Base-by-base conservation (phyloP, 257 asterid genomes). In the Fraxinus pennsylvanica region DNA sequence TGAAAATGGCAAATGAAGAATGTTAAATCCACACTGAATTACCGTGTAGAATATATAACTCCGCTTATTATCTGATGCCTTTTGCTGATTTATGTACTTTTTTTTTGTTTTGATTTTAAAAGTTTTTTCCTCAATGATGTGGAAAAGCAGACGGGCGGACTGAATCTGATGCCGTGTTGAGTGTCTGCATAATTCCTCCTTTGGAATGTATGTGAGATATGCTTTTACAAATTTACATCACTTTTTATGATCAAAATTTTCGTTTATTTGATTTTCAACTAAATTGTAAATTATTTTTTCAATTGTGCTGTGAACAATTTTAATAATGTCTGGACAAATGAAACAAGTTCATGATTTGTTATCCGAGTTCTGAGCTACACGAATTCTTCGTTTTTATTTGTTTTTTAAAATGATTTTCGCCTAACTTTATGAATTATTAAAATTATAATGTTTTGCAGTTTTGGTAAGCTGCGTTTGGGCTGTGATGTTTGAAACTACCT, bases 91-190 rank as follows among this genome's bases (percentile, higher is more conserved):
- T 14, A 19, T 74, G 12, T 67, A 1, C 22, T 4, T 59, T 1
- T 27, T 1, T 65, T 47, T 36, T 4, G 2, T 14, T 57, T 19
- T 50, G 15, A 12, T 43, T 8, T 33, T 65, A 8, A 4, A 6
- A 33, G 22, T 41, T 52, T 30, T 30, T 22, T 10, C 3, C 54
- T 76, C 91, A 2, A 72, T 90, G 94, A 92, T 85, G 96, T 80
- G 78, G 81, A 63, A 81, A 81, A 82, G 94, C 97, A 70, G 97
- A 92, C 93, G 96, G 96, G 94, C 94, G 97, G 97, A 83, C 94
- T 21, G 97, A 92, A 86, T 27, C 88, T 92, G 97, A 92, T 91
- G 97, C 94, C 92, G 65, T 89, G 97, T 85, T 81, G 96, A 92
- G 15, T 92, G 96, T 92, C 96, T 87, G 92, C 87, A 76, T 8